Percentiles rank a stretch among this genome's conserved stretches.
These are phyloP conservation scores for Citrus sp. DNA, from an alignment of 345 rosid genomes.

Conservation along the genomic window DNA sequence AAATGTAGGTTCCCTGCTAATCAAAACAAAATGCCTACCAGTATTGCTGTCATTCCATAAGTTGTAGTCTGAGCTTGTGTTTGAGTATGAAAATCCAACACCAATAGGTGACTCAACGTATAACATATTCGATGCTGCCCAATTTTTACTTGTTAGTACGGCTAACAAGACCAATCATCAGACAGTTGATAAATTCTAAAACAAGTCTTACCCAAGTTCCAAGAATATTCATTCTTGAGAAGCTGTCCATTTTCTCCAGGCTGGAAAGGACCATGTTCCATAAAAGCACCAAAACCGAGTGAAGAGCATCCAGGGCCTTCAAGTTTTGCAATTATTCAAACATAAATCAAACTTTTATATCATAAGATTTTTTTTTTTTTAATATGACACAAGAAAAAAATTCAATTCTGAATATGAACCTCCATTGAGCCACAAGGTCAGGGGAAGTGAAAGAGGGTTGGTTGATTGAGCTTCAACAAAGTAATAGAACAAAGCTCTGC, in stretches of 20 bases:
- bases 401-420: slow-evolving; percentile 8
- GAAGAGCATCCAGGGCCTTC: slow-evolving; percentile 44
- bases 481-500: slow-evolving; percentile 32
- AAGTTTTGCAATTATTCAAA: too few species aligned
- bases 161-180: too few species aligned
- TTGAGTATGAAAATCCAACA: slow-evolving; percentile 34
- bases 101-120: slow-evolving; percentile 29
- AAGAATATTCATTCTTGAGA: slow-evolving; percentile 29
- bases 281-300: slow-evolving; percentile 35
- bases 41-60: slow-evolving; percentile 20
- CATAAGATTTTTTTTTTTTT: not conserved
- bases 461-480: slow-evolving; percentile 28
- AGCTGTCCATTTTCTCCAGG: slow-evolving; percentile 32
- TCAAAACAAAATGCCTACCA: not conserved
- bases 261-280: slow-evolving; percentile 36
- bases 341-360: not conserved
- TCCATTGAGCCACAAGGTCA: slow-evolving; percentile 36
- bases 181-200: not conserved
- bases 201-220: slow-evolving; percentile 25
- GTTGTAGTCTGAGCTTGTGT: slow-evolving; percentile 21
- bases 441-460: slow-evolving; percentile 17
- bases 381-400: too few species aligned
- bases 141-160: not conserved
- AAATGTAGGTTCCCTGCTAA: too few species aligned
- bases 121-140: slow-evolving; percentile 29